Base-by-base conservation (phyloP, 176 grass and related monocot species). In the Zoysia japonica region DNA sequence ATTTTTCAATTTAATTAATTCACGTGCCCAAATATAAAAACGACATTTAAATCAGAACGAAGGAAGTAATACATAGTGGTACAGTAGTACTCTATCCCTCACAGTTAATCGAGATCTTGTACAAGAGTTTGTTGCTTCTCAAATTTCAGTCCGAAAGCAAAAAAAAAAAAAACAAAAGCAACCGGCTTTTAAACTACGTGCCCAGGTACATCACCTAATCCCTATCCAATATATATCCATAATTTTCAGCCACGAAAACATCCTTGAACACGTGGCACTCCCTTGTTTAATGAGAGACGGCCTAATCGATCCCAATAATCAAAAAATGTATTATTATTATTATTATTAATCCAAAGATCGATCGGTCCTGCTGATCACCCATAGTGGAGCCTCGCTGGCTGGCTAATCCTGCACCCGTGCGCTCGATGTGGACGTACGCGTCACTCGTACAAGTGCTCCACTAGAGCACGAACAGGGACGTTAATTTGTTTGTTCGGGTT, bases 361-460 rank as follows among this genome's bases (percentile, higher is more conserved):
- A 28, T 28, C 28, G 56, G 61, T 79, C 76, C 35, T 78, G 83
- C 74, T 71, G 74, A 28, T 28, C 28, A 70, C 17, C 79, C 84
- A 70, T 70, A 90, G 88, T 90, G 75, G 88, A 90, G 80, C 20
- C 88, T 90, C 28, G 28, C 28, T 83, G 28, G 28, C 28, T 28
- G 28, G 28, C 28, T 86, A 87, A 83, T 87, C 70, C 64, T 80
- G 28, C 28, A 50, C 83, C 80, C 14, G 44, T 83, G 69, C 64
- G 50, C 36, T 66, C 65, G 84, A 83, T 75, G 53, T 82, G 74
- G 75, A 86, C 48, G 39, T 43, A 28, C 28, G 28, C 28, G 41
- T 75, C 35, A 54, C 83, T 87, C 83, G 68, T 75, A 61, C 55
- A 86, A 80, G 65, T 87, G 84, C 84, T 76, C 84, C 88, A 86